Percentiles rank a stretch among this genome's conserved stretches.
Evolutionary conservation across 139 green algal genomes (phyloP).

Genomic region (Chlamydomonas asymmetrica): DNA sequence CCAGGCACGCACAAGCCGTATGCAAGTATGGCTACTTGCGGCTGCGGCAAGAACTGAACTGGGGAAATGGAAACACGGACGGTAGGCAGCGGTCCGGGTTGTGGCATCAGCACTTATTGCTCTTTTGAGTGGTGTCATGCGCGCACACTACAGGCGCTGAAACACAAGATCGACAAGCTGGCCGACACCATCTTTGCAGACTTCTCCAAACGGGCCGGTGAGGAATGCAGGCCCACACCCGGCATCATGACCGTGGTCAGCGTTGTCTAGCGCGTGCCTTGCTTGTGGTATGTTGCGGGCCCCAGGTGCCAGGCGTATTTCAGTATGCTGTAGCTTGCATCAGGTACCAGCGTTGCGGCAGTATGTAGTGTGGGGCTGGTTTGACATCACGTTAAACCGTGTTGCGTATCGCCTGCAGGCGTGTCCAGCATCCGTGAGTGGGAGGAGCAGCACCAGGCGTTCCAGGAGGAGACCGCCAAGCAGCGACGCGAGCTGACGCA

Average conservation of each 20-base stretch:
- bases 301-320: too few relatives aligned
- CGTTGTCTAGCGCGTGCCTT: too few relatives aligned
- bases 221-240: too few relatives aligned
- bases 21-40: background rate
- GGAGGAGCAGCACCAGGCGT: constrained; percentile 73
- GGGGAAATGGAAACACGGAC: too few relatives aligned
- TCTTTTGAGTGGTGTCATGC: background rate
- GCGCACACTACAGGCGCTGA: constrained; percentile 35
- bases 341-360: too few relatives aligned
- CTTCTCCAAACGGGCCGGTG: constrained; percentile 65
- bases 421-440: constrained; percentile 87
- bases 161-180: constrained; percentile 61
- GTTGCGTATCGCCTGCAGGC: too few relatives aligned
- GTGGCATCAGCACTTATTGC: too few relatives aligned
- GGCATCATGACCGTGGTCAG: too few relatives aligned
- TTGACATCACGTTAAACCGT: constrained; percentile 15
- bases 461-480: constrained; percentile 45
- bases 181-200: constrained; percentile 67
- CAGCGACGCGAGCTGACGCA: constrained; percentile 13
- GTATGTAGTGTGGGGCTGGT: too few relatives aligned
- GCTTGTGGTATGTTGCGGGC: too few relatives aligned
- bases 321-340: too few relatives aligned
- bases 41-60: background rate
- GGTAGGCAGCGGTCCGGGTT: too few relatives aligned
- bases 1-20: background rate